Evolutionary conservation across 2,329 filamentous ascomycete species (phyloP), one percentile per base, ranked within the genome.

Genomic region (Neurospora sp.): DNA sequence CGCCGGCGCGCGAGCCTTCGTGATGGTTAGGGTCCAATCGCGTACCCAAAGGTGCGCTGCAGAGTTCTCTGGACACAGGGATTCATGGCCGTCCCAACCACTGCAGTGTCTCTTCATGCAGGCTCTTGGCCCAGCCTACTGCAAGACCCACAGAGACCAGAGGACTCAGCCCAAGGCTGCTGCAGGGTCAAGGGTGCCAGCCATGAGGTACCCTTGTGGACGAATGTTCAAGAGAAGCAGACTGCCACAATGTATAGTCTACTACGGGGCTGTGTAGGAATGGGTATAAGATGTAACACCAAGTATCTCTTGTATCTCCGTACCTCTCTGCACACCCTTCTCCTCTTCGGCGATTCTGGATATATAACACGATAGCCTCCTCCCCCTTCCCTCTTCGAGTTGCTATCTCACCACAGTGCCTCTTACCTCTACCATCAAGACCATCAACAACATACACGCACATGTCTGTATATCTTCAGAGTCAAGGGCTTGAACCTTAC

Each of bases 391-490:
- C 52, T 62, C 52, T 62, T 62, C 15, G 52, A 62, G 23, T 62
- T 62, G 52, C 52, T n/a, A 36, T 62, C 8, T 8, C 28, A 62
- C 52, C 52, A 62, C 52, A 62, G 52, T 62, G 52, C 8, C 52
- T 62, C 52, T 33, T n/a, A 33, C 28, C 52, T 36, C 28, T 62
- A 28, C 23, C 23, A 62, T 15, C 52, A 36, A 36, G 23, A 36
- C 15, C 52, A 33, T 62, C 52, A 33, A 36, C 13, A 62, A 33
- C 52, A 62, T 8, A 33, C 23, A 62, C 69, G 69, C 71, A 70
- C 69, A 68, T 68, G 33, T 70, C 67, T 72, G 62, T 33, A 66
- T 52, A 42, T 68, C 33, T 52, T 66, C 38, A 67, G 52, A 68
- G 52, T 68, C 46, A 62, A 39, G 52, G 52, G 52, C 52, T 62